Evolutionary conservation across 2,329 filamentous ascomycete species (phyloP).

Genomic region (Fusarium succisae): DNA sequence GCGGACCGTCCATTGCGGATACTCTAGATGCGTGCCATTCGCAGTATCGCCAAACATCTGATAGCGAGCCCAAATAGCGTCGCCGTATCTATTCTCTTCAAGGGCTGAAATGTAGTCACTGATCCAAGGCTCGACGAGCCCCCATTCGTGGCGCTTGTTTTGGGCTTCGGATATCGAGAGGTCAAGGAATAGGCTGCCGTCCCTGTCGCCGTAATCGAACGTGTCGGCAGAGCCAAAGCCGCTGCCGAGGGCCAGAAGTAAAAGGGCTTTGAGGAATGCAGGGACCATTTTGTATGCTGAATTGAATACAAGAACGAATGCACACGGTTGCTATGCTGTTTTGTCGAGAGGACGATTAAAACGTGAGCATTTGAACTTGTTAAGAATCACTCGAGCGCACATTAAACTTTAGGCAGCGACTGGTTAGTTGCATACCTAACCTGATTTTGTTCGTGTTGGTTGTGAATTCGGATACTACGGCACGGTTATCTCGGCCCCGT

Average conservation of each 20-base stretch:
- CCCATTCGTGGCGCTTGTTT: not conserved
- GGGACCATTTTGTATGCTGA: no score
- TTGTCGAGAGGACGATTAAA: not conserved
- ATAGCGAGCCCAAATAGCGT: not conserved
- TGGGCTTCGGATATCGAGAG: not conserved
- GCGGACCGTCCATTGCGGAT: not conserved
- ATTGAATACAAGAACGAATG: not conserved
- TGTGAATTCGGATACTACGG: not conserved
- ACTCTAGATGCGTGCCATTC: not conserved
- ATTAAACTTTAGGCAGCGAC: not conserved
- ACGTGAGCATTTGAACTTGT: no score
- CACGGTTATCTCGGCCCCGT: not conserved
- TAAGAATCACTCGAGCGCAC: not conserved
- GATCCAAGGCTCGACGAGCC: not conserved
- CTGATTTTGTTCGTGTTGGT: not conserved
- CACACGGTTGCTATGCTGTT: fast-evolving
- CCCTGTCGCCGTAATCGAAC: not conserved
- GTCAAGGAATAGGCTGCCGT: not conserved
- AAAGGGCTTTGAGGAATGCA: not conserved
- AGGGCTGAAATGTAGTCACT: not conserved
- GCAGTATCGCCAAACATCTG: not conserved
- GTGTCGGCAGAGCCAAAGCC: not conserved
- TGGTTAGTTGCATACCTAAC: not conserved
- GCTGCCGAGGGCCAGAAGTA: not conserved
- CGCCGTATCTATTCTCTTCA: not conserved